Base-by-base conservation (phyloP, 2,329 filamentous ascomycete genomes). In the Fusarium succisae region DNA sequence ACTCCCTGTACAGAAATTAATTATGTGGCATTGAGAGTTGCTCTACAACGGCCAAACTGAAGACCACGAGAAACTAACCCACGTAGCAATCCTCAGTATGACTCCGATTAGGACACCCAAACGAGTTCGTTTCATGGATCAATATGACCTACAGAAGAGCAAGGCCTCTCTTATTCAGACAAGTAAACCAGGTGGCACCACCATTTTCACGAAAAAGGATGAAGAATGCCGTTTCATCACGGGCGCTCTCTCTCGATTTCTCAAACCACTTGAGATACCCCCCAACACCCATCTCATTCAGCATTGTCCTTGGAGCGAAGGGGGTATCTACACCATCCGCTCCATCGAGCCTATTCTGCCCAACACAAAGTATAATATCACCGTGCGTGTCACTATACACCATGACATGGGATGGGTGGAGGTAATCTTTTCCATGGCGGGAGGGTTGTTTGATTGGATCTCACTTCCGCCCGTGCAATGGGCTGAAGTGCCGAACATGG, bases 341-440 rank as follows among this genome's bases (percentile, higher is more conserved):
- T 67, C 63, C 2, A 24, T 24, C 14, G 47, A 51, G n/a, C 41
- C 63, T 15, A 55, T 69, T 35, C 37, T 69, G 9, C 63, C 66
- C 12, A 51, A 61, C 5, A 37, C 44, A 8, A 32, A 20, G 20
- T 18, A 15, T n/a, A 20, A 28, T 18, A 22, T 64, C 14, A 22
- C 37, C 8, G 55, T 20, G 22, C 30, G 61, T n/a, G 43, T 61
- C 30, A 20, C 38, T 11, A 28, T 43, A 22, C 30, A 22, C 18
- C 28, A 30, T 38, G 28, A 22, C 9, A 4, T 13, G 4, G 28
- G 37, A 1, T 13, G 47, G 10, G 24, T 30, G 10, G n/a, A 43
- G 15, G 44, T 64, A 5, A 22, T 43, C 9, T 14, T 64, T 7
- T 47, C 61, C 11, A 28, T 61, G 18, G 41, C 44, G 6, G 45